phyloP scores from a whole-genome alignment of 176 grass and related monocot species.

The Oryza meridionalis region DNA sequence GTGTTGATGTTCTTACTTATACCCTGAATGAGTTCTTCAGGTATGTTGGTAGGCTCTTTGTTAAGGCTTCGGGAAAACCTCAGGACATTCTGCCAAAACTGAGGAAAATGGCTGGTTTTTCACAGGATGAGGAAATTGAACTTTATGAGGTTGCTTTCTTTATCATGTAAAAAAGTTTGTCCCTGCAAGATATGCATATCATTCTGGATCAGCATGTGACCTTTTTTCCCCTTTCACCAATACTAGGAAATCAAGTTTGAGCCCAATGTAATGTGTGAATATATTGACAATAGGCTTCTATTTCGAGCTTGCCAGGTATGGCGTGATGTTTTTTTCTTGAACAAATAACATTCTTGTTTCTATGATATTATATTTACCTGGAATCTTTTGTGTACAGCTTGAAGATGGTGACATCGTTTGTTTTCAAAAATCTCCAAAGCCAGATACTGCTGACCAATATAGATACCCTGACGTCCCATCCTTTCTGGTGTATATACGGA shows the following conservation, averaged over 20 bases:
- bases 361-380: constrained; percentile 39
- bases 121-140: constrained; percentile 85
- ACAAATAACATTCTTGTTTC: constrained; percentile 26
- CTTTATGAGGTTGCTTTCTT: constrained; percentile 84
- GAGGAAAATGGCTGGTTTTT: constrained; percentile 86
- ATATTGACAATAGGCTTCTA: constrained; percentile 71
- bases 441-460: constrained; percentile 61
- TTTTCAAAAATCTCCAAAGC: constrained; percentile 72
- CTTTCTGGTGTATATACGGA: constrained; percentile 92
- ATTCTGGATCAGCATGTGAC: constrained; percentile 37
- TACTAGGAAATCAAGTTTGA: constrained; percentile 98
- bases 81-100: constrained; percentile 82
- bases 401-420: constrained; percentile 99
- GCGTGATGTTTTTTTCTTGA: constrained; percentile 10
- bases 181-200: constrained; percentile 6
- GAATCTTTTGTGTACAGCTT: constrained; percentile 63
- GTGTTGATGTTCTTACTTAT: constrained; percentile 29
- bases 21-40: constrained; percentile 54
- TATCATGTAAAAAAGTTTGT: constrained; percentile 29
- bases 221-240: constrained; percentile 36
- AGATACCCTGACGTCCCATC: constrained; percentile 86
- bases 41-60: constrained; percentile 91
- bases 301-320: constrained; percentile 90
- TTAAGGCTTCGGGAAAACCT: constrained; percentile 83
- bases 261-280: constrained; percentile 98